Evolutionary conservation across 805 yeast genomes (phyloP).

Genomic region (Starmerella sirachaensis): DNA sequence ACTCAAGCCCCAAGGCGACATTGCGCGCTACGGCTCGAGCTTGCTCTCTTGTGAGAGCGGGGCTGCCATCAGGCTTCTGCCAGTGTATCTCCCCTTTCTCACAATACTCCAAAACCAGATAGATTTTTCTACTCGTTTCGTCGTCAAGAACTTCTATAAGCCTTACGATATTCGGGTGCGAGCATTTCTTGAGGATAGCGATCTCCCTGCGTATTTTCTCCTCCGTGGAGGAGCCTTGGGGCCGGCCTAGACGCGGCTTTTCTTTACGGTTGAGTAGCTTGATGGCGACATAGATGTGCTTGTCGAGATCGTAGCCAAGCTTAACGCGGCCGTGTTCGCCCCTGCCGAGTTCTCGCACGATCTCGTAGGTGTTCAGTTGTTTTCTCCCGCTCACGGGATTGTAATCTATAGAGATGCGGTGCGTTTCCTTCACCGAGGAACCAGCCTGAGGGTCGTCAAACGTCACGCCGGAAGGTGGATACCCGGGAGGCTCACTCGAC

Average conservation of each 20-base stretch:
- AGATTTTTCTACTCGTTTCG: slow-evolving; percentile 66
- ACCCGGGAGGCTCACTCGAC: no score
- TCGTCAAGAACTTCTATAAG: slow-evolving; percentile 84
- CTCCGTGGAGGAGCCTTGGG: slow-evolving; percentile 39
- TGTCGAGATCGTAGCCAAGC: slow-evolving; percentile 62
- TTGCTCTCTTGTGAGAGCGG: slow-evolving; percentile 54
- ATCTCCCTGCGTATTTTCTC: slow-evolving; percentile 74
- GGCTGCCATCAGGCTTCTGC: slow-evolving; percentile 48
- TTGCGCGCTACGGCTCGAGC: slow-evolving; percentile 68
- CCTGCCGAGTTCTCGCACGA: slow-evolving; percentile 71
- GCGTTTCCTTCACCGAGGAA: slow-evolving; percentile 85
- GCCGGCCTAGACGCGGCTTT: slow-evolving; percentile 41
- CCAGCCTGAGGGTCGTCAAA: no score
- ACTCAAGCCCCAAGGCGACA: slow-evolving; percentile 77
- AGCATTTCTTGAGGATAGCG: slow-evolving; percentile 84
- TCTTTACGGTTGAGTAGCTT: slow-evolving; percentile 76
- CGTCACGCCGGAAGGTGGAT: no score
- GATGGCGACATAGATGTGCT: slow-evolving; percentile 62
- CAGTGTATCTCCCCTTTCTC: slow-evolving; percentile 86
- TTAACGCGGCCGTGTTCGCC: slow-evolving; percentile 99
- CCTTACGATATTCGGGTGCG: slow-evolving; percentile 85
- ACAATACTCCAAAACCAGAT: slow-evolving; percentile 78
- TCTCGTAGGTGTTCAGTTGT: slow-evolving; percentile 79
- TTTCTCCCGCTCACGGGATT: slow-evolving; percentile 69
- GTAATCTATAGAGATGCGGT: slow-evolving; percentile 65